Base-by-base conservation (phyloP, 306 rosid genomes). In the Glycyrrhiza uralensis region DNA sequence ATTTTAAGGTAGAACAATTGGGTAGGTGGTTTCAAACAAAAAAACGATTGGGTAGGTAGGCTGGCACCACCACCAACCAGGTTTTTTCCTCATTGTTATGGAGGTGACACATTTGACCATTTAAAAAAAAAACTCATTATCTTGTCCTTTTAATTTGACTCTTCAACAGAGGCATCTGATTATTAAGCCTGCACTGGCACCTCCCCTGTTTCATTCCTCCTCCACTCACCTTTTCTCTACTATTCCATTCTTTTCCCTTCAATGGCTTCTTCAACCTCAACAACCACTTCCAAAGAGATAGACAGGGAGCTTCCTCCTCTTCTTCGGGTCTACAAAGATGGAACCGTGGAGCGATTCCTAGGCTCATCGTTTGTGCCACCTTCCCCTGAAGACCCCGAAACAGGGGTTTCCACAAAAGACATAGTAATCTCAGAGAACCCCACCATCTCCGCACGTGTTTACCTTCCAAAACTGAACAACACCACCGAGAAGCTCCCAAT, bases 381-480 rank as follows among this genome's bases (percentile, higher is more conserved):
- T 0, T 44, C 74, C 54, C 73, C 50, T 1, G 3, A 78, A 22
- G 89, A 88, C 39, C 66, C 71, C 5, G 73, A 66, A 66, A 80
- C 86, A 4, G 69, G 76, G 7, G 91, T 88, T 20, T 82, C 91
- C 13, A 84, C 94, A 2, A 86, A 86, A 73, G 91, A 88, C 76
- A 71, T 84, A 28, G 55, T 73, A 26, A 84, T 88, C 58, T 78
- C 86, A 28, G 11, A 59, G 11, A 30, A 72, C 65, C 94, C 94
- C 0, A 38, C 76, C 20, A 73, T 88, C 77, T 75, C 74, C 0
- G 88, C 86, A 10, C 83, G 89, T 1, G 10, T 84, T 18, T 76
- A 71, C 56, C 85, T 84, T 24, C 94, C 91, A 1, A 80, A 74
- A 44, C 52, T 67, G 7, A 28, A n/a, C 20, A 57, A 70, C 46